Base-by-base conservation (phyloP, 1,284 basidiomycete species). In the Puccinia horiana region DNA sequence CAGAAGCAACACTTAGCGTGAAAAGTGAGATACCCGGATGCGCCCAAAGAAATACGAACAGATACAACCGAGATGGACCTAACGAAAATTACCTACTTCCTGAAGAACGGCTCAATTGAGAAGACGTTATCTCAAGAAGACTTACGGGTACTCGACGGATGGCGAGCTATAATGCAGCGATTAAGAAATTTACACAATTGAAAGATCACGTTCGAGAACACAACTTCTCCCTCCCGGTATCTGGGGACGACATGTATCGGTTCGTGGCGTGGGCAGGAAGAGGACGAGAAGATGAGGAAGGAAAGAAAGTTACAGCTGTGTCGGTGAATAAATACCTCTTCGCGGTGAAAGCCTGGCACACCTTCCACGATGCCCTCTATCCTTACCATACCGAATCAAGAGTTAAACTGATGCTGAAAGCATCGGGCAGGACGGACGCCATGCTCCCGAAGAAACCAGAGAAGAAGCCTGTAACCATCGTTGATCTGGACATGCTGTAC, bases 181-280 rank as follows among this genome's bases (percentile, higher is more conserved):
- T 76, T 2, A 76, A 44, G 56, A 76, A 76, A n/a, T 76, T 76
- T 26, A 58, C 6, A 18, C 20, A 9, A 20, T 76, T 42, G 35
- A 58, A 35, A 8, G 23, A 0, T 52, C 20, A 40, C 18, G 32
- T 2, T n/a, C 47, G 18, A n/a, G 52, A 1, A 37, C 26, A 1
- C 12, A 76, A 42, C 12, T 37, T 12, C 14, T 6, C 29, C 8
- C 35, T 63, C 16, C 61, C 61, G 26, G 26, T 63, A 3, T 16
- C 14, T 6, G 6, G 14, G 4, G 4, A 3, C 12, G 61, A 63
- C 14, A 63, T 37, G 14, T 63, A 32, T 63, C 9, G 5, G 9
- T 63, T 63, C 26, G 20, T 63, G 35, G 12, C 61, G 26, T 63
- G 61, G 61, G 61, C 61, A 5, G 35, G 29, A 5, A n/a, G 26